phyloP scores from a whole-genome alignment of 2,329 filamentous ascomycete species.

The Fragosphaeria purpurea region DNA sequence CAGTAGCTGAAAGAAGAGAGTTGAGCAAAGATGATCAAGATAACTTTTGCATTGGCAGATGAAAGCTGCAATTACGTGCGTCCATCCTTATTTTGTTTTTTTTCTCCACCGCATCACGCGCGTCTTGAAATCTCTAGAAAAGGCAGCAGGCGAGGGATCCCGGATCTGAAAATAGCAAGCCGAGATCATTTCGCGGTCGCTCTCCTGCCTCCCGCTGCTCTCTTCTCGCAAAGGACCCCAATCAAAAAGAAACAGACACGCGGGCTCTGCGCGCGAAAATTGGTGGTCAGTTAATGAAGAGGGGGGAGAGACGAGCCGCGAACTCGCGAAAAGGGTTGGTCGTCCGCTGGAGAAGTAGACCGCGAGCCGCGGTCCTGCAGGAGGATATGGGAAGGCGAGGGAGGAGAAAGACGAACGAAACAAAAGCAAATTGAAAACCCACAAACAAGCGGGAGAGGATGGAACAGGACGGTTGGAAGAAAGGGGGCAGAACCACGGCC shows the following conservation, averaged over 20 bases:
- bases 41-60: too few relatives aligned
- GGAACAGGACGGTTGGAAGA: background rate
- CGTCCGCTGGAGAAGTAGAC: too few relatives aligned
- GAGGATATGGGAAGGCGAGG: background rate
- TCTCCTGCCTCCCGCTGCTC: too few relatives aligned
- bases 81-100: too few relatives aligned
- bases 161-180: constrained; percentile 1
- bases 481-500: background rate
- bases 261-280: background rate
- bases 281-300: background rate
- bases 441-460: background rate
- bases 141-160: too few relatives aligned
- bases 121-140: too few relatives aligned
- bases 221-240: background rate
- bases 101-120: too few relatives aligned
- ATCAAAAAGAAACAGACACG: constrained; percentile 3
- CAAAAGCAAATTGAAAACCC: background rate
- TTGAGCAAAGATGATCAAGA: background rate
- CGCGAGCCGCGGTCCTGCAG: background rate
- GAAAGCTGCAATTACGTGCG: too few relatives aligned
- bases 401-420: background rate
- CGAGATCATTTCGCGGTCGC: background rate
- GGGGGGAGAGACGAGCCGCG: too few relatives aligned
- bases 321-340: too few relatives aligned
- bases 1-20: background rate